Percentiles rank a stretch among this genome's conserved stretches.
Evolutionary conservation across 163 green algal species (phyloP).

Genomic region (Scenedesmus sp.): DNA sequence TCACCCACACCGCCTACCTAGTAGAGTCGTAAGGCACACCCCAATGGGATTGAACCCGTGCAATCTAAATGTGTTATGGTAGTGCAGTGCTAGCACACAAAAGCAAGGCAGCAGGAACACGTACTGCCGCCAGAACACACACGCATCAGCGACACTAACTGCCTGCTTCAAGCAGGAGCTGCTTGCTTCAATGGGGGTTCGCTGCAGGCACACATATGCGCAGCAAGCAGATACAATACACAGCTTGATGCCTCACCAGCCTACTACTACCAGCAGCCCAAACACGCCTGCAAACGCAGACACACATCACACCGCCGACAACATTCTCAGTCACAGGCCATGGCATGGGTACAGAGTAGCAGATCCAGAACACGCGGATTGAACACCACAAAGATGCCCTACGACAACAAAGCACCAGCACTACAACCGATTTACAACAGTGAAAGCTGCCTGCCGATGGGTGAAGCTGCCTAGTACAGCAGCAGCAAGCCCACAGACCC

Average conservation of each 20-base stretch:
- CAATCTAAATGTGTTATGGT: neutral
- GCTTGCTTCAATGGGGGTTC: neutral
- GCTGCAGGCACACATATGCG: neutral
- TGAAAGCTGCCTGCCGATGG: no score
- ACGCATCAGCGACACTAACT: neutral
- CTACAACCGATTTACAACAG: no score
- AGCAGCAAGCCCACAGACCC: neutral
- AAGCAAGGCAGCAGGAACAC: neutral
- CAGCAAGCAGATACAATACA: neutral
- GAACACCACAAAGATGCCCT: neutral
- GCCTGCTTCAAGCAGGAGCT: neutral
- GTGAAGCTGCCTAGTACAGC: no score
- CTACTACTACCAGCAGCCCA: neutral
- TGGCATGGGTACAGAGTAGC: neutral
- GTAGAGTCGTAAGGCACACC: neutral
- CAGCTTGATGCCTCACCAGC: neutral
- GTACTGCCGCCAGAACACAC: neutral
- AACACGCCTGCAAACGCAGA: neutral
- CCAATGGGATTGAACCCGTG: neutral
- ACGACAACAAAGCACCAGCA: neutral
- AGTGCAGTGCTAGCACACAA: neutral
- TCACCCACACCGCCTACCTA: no score
- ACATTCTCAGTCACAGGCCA: neutral
- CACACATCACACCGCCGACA: no score
- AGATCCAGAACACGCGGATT: neutral